A percentile compares a stretch with the other conserved stretches of the same genome.
Conservation (phyloP, 176 grass and related monocot genomes). For the barley (Hordeum vulgare) region DNA sequence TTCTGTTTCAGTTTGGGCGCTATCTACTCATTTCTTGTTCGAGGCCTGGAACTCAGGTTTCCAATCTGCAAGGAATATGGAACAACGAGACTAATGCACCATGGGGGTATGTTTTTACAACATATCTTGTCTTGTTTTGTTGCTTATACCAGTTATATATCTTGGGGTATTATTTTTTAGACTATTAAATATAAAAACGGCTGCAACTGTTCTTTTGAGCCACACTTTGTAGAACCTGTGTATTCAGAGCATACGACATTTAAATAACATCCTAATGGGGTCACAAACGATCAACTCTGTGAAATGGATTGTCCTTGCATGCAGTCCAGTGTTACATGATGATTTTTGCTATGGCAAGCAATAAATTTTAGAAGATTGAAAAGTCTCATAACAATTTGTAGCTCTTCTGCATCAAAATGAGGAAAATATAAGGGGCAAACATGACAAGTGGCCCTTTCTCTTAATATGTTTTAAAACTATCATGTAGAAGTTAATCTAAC, state of each 20-base stretch:
- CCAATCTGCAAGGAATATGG: slow-evolving; percentile 96
- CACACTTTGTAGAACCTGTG: neutral
- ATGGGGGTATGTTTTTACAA: slow-evolving; percentile 64
- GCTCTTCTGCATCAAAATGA: neutral
- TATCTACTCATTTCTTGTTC: slow-evolving; percentile 93
- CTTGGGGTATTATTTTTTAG: neutral
- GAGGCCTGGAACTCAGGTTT: slow-evolving; percentile 70
- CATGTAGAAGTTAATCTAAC: neutral
- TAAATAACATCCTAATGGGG: neutral
- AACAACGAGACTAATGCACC: slow-evolving; percentile 54
- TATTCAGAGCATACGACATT: neutral
- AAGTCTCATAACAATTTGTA: neutral
- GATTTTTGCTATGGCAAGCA: neutral
- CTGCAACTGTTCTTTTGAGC: neutral
- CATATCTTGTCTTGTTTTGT: slow-evolving; percentile 12
- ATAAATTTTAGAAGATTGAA: neutral
- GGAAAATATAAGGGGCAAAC: neutral
- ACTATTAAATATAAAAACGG: neutral
- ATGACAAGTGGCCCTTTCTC: neutral
- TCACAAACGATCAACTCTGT: neutral
- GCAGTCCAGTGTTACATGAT: neutral
- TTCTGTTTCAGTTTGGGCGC: slow-evolving; percentile 86
- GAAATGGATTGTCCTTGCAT: neutral
- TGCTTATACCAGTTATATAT: neutral
- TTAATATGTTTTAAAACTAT: neutral